Evolutionary conservation across 2,329 filamentous ascomycete species (phyloP), one percentile per base, ranked within the genome.

Genomic region (Hypoxylon sp.): DNA sequence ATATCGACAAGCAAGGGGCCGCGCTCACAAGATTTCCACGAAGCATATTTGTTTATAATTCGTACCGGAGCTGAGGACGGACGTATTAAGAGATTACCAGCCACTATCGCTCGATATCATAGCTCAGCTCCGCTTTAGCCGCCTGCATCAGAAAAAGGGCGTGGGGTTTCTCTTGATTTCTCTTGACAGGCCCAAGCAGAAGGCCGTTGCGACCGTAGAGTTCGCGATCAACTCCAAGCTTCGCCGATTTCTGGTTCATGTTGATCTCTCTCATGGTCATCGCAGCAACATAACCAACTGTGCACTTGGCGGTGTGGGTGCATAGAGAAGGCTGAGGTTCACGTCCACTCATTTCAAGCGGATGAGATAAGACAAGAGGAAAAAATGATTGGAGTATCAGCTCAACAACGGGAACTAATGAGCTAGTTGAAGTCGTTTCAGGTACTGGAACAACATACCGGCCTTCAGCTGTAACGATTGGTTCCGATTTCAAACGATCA

Each of bases 71-170:
- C 64, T 61, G 62, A 68, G 50, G 47, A 56, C 52, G 52, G 44
- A 46, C 48, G 41, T 44, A 47, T 59, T 17, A 24, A 59, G 50
- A 55, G 54, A 56, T 58, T 54, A 58, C 48, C 55, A 59, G 39
- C 62, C 50, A 61, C 58, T 43, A 58, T 56, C 49, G 54, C 49
- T 49, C 41, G 46, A 61, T 58, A 60, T 63, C 56, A 61, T 65
- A 58, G 43, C 52, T 63, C 62, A 65, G 62, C 65, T 68, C 59
- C 62, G 62, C 62, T 68, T 68, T 68, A 62, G 59, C 58, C 62
- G 55, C 62, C 56, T 68, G 60, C 51, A 43, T 58, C 49, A 57
- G 15, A 53, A 57, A 57, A 54, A 37, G 32, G 59, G 46, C 59
- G 62, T 65, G 62, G 65, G 65, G 59, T 65, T 61, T 54, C 50